Evolutionary conservation across 306 rosid species (phyloP).

Genomic region (Chamaecrista fasciculata): DNA sequence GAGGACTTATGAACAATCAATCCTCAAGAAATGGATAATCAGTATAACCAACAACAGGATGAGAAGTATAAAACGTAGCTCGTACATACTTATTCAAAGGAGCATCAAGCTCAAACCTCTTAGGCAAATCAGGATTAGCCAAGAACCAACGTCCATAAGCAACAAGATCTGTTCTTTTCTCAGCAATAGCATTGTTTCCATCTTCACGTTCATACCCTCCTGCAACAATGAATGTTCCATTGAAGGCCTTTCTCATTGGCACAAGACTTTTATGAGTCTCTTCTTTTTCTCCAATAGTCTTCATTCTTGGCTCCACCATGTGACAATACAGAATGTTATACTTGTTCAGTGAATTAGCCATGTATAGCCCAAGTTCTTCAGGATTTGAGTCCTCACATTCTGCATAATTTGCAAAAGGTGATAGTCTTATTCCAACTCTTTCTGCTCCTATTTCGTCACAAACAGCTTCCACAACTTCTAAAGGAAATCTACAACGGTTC

Average conservation of each 20-base stretch:
- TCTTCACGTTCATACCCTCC: conserved; percentile 55
- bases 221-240: conserved; percentile 50
- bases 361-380: conserved; percentile 39
- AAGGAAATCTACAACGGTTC: conserved; percentile 54
- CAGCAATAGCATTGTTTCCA: conserved; percentile 51
- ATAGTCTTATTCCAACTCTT: conserved; percentile 61
- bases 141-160: conserved; percentile 33
- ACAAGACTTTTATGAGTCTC: conserved; percentile 36
- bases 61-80: conserved; percentile 43
- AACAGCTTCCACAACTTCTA: conserved; percentile 57
- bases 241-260: conserved; percentile 64
- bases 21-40: conserved; percentile 65
- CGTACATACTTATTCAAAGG: conserved; percentile 56
- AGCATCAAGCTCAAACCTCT: conserved; percentile 55
- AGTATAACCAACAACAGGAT: conserved; percentile 56
- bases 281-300: neutral
- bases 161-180: conserved; percentile 39
- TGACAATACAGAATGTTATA: conserved; percentile 54
- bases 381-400: conserved; percentile 63
- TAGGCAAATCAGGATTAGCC: conserved; percentile 74
- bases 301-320: conserved; percentile 70
- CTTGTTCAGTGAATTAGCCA: conserved; percentile 49
- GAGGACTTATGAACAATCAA: too few species aligned
- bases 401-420: conserved; percentile 52
- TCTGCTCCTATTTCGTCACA: conserved; percentile 55